phyloP scores from a whole-genome alignment of 257 asterid species.

The Solanum pimpinellifolium region DNA sequence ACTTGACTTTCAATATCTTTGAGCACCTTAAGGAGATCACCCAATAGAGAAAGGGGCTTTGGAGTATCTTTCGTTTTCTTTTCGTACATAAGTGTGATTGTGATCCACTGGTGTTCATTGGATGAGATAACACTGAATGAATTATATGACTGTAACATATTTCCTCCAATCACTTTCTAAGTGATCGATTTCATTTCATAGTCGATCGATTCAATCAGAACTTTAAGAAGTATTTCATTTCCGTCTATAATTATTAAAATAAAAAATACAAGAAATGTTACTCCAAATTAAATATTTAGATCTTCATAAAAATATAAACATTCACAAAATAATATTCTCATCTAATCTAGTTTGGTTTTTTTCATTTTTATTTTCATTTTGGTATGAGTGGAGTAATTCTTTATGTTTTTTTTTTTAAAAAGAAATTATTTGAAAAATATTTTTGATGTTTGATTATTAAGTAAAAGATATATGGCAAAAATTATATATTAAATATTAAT shows the following conservation, averaged over 20 bases:
- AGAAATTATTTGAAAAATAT: too few relatives aligned
- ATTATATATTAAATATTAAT: too few relatives aligned
- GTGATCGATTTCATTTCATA: neutral
- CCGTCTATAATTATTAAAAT: neutral
- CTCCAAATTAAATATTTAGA: neutral
- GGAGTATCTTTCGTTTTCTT: conserved; percentile 4
- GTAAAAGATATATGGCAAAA: neutral
- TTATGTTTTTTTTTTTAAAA: neutral
- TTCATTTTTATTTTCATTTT: neutral
- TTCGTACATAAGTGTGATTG: neutral
- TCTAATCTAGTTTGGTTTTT: too few relatives aligned
- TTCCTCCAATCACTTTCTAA: neutral
- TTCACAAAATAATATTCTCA: neutral
- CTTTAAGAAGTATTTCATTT: neutral
- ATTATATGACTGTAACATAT: neutral
- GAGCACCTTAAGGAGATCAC: neutral
- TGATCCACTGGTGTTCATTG: neutral
- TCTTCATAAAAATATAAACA: neutral
- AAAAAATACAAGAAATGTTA: neutral
- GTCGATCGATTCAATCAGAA: neutral
- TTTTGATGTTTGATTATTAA: too few relatives aligned
- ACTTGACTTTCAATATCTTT: neutral
- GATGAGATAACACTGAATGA: neutral
- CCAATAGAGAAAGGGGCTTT: neutral
- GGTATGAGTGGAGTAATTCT: neutral